Conservation (phyloP, 2,329 filamentous ascomycete genomes). For the Talaromyces rugulosus region DNA sequence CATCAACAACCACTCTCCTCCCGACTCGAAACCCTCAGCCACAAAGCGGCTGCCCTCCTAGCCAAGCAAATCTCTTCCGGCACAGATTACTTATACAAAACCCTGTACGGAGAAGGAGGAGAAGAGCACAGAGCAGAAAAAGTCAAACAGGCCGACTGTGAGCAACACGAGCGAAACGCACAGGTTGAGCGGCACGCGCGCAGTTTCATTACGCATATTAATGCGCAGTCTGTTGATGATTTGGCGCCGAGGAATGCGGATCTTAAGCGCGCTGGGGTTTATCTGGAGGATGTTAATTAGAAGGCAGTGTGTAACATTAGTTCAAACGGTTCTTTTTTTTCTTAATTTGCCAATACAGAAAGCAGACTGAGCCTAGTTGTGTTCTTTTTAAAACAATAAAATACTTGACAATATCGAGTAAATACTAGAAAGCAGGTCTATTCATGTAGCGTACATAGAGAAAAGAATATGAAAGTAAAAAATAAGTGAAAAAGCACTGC, state of each 20-base stretch:
- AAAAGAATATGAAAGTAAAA: neutral
- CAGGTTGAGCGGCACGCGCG: conserved; percentile 17
- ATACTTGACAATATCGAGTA: neutral
- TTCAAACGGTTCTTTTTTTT: neutral
- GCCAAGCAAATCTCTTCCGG: conserved; percentile 26
- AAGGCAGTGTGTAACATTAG: neutral
- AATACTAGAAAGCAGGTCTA: neutral
- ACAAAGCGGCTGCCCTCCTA: conserved; percentile 27
- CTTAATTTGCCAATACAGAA: neutral
- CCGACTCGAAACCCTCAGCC: conserved; percentile 23
- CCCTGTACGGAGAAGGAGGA: conserved; percentile 17
- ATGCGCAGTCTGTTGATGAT: conserved; percentile 19
- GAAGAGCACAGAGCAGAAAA: conserved; percentile 18
- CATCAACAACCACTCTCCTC: conserved; percentile 16
- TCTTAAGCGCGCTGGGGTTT: conserved; percentile 29
- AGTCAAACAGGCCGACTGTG: conserved; percentile 22
- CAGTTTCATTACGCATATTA: conserved; percentile 23
- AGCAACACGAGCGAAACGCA: conserved; percentile 19
- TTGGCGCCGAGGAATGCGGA: conserved; percentile 19
- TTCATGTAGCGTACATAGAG: neutral
- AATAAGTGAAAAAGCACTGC: neutral
- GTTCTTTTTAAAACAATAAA: too few relatives aligned
- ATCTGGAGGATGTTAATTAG: conserved; percentile 25
- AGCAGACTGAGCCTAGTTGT: neutral
- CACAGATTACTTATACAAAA: conserved; percentile 31